Conservation (phyloP, 148 eudicot species). For the Chenopodium quinoa region DNA sequence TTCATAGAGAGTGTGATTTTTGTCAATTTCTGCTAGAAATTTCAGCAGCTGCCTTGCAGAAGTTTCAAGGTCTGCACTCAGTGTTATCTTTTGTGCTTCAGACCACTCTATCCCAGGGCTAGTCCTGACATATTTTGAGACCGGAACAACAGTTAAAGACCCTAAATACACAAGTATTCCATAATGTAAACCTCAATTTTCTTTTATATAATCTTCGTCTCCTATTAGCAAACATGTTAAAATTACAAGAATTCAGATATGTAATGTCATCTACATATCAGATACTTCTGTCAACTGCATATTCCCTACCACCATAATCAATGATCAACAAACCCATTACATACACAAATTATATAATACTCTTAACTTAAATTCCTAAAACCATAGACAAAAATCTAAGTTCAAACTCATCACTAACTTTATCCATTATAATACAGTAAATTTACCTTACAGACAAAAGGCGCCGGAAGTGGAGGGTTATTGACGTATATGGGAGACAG, state of each 20-base stretch:
- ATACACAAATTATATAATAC: too few relatives aligned
- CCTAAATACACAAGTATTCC: too few relatives aligned
- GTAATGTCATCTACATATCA: neutral
- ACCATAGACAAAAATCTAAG: too few relatives aligned
- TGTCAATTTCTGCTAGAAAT: slow-evolving; percentile 80
- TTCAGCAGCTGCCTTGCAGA: slow-evolving; percentile 69
- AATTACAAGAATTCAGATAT: neutral
- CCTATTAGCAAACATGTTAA: neutral
- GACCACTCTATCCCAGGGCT: slow-evolving; percentile 54
- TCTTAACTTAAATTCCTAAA: too few relatives aligned
- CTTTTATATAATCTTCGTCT: too few relatives aligned
- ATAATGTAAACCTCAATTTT: too few relatives aligned
- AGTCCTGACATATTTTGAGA: neutral
- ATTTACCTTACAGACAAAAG: neutral
- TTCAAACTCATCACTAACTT: too few relatives aligned
- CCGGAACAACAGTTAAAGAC: too few relatives aligned
- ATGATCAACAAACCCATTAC: neutral
- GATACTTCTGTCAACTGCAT: neutral
- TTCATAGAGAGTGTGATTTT: slow-evolving; percentile 65
- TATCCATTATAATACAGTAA: neutral
- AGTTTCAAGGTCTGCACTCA: slow-evolving; percentile 61
- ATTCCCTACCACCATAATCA: neutral
- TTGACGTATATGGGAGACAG: neutral
- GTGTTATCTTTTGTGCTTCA: slow-evolving; percentile 60
- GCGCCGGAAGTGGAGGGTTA: neutral